phyloP scores from a whole-genome alignment of 148 eudicot genomes.

The Talinum fruticosum region DNA sequence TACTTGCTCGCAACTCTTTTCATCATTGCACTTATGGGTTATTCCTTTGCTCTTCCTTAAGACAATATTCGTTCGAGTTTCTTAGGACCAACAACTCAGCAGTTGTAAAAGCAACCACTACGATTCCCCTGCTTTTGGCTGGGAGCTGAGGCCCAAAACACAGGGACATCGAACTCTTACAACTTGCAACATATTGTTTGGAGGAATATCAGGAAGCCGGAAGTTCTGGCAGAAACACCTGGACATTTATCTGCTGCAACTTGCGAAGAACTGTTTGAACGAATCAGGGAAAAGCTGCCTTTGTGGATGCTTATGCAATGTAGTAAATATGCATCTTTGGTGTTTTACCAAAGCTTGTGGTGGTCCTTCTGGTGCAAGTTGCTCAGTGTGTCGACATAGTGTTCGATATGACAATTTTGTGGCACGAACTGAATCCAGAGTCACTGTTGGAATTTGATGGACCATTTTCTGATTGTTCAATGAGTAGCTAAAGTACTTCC shows the following conservation, averaged over 20 bases:
- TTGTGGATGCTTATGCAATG: slow-evolving; percentile 5
- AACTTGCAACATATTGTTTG: background rate
- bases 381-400: slow-evolving; percentile 10
- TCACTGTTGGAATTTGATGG: background rate
- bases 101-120: background rate
- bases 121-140: background rate
- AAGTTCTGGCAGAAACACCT: background rate
- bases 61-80: background rate
- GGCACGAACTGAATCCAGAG: background rate
- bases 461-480: background rate
- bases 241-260: background rate
- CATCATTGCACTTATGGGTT: background rate
- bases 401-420: background rate
- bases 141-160: background rate
- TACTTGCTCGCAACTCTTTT: too few species aligned
- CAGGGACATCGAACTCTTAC: background rate
- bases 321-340: background rate
- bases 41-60: too few species aligned
- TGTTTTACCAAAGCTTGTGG: background rate
- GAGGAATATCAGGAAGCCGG: background rate
- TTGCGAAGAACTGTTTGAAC: background rate
- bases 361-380: slow-evolving; percentile 1
- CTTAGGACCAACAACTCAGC: background rate
- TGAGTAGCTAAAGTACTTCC: too few species aligned
- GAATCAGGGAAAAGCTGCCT: background rate